Evolutionary conservation across 495 filamentous ascomycete genomes (phyloP), one percentile per base, ranked within the genome.

Genomic region (Penicillium waksmanii): DNA sequence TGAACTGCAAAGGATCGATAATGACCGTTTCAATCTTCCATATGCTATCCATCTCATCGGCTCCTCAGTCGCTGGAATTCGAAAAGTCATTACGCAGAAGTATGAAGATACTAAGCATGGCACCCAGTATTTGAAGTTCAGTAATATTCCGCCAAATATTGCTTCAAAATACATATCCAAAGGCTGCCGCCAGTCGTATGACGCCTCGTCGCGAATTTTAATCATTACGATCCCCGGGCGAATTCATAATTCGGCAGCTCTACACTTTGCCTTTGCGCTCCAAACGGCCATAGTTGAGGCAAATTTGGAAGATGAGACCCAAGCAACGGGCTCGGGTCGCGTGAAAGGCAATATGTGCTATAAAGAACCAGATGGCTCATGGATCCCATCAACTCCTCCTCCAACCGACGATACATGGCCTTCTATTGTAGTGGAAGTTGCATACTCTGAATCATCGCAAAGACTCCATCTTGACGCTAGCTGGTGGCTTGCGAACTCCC

Each of bases 1-100:
- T 50, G 51, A 53, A 53, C 4, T 19, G 5, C 51, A 53, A 53
- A 53, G 31, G 51, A 53, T 50, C 47, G 11, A 50, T 50, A 50
- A 50, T 23, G 47, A 31, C 18, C 44, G 44, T 48, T 31, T 50
- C 47, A 50, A 50, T 50, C 47, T 50, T 50, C 47, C 47, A 50
- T 50, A 50, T 50, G 35, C 35, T 36, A 7, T 13, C 13, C 35
- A 36, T 9, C 35, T 36, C 35, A 36, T 36, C 35, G 13, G 35
- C 35, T 36, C 35, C 35, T 36, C 35, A 7, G 35, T 36, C 13
- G 35, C 35, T 13, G 35, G 35, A 36, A 36, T 36, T 13, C 35
- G 35, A 9, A 36, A 36, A 36, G 35, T 13, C 35, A 9, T 36
- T 36, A 36, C 35, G 35, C 35, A 36, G 9, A 36, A 36, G 35